Conservation (phyloP, 176 grass and related monocot species). For the Neostapfia colusana region DNA sequence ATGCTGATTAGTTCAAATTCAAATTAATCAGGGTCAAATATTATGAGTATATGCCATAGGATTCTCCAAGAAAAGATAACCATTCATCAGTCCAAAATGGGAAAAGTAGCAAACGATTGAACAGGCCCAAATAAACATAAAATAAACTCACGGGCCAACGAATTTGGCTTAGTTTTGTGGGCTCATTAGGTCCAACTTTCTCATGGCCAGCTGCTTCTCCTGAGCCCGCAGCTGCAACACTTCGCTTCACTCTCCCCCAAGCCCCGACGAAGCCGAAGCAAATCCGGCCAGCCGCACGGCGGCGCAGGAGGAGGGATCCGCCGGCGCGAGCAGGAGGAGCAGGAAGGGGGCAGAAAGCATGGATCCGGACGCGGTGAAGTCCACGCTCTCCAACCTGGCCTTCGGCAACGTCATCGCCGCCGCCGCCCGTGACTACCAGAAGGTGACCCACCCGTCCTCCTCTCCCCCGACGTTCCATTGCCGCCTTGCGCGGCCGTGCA, state of each 20-base stretch:
- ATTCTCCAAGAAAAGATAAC: too few relatives aligned
- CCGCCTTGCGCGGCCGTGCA: not conserved
- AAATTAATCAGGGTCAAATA: too few relatives aligned
- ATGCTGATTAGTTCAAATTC: too few relatives aligned
- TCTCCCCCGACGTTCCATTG: not conserved
- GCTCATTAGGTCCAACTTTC: not conserved
- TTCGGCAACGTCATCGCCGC: conserved; percentile 87
- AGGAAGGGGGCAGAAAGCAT: conserved; percentile 37
- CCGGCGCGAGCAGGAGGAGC: not conserved
- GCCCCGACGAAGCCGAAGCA: not conserved
- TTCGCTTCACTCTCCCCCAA: not conserved
- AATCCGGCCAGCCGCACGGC: conserved; percentile 22
- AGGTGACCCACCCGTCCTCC: conserved; percentile 38
- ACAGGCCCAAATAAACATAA: not conserved
- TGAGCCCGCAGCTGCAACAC: not conserved
- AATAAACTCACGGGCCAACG: not conserved
- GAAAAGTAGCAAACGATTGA: not conserved
- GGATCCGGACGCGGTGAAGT: conserved; percentile 79
- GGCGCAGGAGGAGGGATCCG: not conserved
- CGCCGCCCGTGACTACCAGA: conserved; percentile 89
- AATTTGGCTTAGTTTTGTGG: not conserved
- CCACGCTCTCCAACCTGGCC: conserved; percentile 73
- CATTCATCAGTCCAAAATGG: too few relatives aligned
- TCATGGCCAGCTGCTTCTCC: not conserved
- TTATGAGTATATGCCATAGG: too few relatives aligned